Evolutionary conservation across 169 alveolate species (phyloP).

Genomic region (Cryptosporidium canis): DNA sequence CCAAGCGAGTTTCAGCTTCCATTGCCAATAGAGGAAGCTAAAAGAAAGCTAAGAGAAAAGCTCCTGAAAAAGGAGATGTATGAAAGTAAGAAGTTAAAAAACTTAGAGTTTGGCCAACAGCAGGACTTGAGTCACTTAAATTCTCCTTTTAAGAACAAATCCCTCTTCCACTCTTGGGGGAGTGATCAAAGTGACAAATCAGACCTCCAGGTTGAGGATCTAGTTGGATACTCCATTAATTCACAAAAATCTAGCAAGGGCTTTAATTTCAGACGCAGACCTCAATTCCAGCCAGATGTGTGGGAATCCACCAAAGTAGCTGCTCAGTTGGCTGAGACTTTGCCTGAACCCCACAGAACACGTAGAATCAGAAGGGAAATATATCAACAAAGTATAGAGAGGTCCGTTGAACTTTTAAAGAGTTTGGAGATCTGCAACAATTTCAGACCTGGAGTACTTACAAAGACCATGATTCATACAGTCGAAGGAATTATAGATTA

Average conservation of each 20-base stretch:
- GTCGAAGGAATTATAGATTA: conserved; percentile 26
- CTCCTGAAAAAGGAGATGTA: conserved; percentile 5
- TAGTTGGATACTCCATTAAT: background rate
- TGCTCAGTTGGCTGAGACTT: conserved; percentile 62
- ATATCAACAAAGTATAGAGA: conserved; percentile 59
- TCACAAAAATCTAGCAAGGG: background rate
- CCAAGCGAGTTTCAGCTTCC: conserved; percentile 48
- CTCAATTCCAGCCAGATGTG: background rate
- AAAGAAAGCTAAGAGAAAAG: conserved; percentile 43
- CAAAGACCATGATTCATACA: conserved; percentile 56
- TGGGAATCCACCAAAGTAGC: conserved; percentile 57
- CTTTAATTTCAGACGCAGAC: background rate
- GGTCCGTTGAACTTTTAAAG: conserved; percentile 46
- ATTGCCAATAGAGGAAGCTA: conserved; percentile 52
- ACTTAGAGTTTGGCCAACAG: background rate
- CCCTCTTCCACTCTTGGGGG: conserved; percentile 46
- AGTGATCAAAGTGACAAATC: conserved; percentile 53
- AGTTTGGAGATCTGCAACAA: conserved; percentile 27
- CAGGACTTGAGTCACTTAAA: background rate
- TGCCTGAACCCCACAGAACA: conserved; percentile 58
- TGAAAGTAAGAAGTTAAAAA: background rate
- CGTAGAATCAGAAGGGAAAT: conserved; percentile 51
- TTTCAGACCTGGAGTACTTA: conserved; percentile 24
- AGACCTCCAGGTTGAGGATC: conserved; percentile 63
- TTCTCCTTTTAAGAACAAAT: background rate